Conservation (phyloP, 1,139 yeast species). For the Magnusiomyces suaveolens region DNA sequence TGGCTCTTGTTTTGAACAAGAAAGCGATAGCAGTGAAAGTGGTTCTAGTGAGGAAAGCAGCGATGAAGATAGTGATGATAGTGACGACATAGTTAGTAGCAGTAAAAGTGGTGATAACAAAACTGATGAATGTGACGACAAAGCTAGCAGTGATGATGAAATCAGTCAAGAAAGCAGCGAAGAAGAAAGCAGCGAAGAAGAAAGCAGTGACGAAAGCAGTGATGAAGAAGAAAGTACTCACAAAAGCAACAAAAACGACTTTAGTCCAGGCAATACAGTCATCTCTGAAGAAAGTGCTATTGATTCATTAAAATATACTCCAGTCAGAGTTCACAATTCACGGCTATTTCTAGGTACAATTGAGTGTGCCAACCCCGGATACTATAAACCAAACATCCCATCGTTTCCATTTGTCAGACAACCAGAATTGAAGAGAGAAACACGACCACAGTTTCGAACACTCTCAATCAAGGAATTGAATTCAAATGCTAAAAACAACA, state of each 20-base stretch:
- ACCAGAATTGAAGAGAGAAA: neutral
- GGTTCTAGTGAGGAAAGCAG: neutral
- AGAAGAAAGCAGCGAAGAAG: constrained; percentile 8
- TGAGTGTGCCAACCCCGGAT: neutral
- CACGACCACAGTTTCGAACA: neutral
- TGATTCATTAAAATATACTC: neutral
- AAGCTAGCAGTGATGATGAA: constrained; percentile 3
- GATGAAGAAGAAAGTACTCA: constrained; percentile 6
- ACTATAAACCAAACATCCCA: neutral
- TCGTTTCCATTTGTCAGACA: neutral
- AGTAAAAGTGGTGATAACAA: neutral
- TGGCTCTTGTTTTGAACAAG: too few relatives aligned
- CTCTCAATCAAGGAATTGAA: neutral
- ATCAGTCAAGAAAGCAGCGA: constrained; percentile 10
- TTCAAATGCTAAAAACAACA: neutral
- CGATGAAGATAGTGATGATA: neutral
- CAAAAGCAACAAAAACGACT: too few relatives aligned
- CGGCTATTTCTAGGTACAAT: neutral
- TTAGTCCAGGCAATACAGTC: too few relatives aligned
- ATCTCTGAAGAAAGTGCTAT: neutral
- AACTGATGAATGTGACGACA: too few relatives aligned
- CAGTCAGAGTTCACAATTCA: neutral
- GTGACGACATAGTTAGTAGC: neutral
- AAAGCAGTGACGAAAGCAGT: constrained; percentile 7
- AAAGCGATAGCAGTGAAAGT: neutral